Evolutionary conservation across 31 red algal genomes (phyloP), one percentile per base, ranked within the genome.

Genomic region (Asparagopsis taxiformis): DNA sequence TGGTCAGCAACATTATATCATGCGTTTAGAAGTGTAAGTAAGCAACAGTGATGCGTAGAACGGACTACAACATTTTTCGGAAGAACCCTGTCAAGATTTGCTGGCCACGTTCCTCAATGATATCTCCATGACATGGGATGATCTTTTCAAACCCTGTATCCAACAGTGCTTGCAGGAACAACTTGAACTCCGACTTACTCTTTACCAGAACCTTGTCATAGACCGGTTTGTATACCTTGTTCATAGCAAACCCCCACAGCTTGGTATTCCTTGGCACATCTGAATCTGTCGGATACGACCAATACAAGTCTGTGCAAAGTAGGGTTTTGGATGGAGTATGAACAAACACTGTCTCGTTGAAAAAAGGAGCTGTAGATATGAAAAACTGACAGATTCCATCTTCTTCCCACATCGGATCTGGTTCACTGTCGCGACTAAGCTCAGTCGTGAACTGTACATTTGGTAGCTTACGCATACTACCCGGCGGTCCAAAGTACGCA

Each of bases 121-220:
- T 55, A 52, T 50, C 75, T n/a, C 75, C 75, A 31, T 79, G 75
- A 28, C 75, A 79, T 0, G 75, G 75, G 21, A 79, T 54, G 26
- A 79, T 65, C 2, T 26, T 41, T 16, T 78, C 59, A 72, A 72
- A 72, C 5, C 41, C 63, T 44, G 20, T 22, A 3, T 68, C 15
- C 8, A 68, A 24, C 4, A 68, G 8, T 22, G 31, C 32, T 16
- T 41, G 37, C 16, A 68, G 23, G 15, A 57, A 55, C 31, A 6
- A 0, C 9, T 3, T 16, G 34, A 72, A 72, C 5, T 17, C 46
- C 10, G 0, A 3, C 46, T 51, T 65, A 29, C 68, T 61, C 21
- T 64, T 62, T 34, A 79, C 75, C n/a, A 79, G 24, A 25, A 79
- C 9, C 21, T 35, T 23, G 36, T 67, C n/a, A 56, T 79, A 68